phyloP scores from a whole-genome alignment of 169 alveolate genomes.

The Eimeria praecox region DNA sequence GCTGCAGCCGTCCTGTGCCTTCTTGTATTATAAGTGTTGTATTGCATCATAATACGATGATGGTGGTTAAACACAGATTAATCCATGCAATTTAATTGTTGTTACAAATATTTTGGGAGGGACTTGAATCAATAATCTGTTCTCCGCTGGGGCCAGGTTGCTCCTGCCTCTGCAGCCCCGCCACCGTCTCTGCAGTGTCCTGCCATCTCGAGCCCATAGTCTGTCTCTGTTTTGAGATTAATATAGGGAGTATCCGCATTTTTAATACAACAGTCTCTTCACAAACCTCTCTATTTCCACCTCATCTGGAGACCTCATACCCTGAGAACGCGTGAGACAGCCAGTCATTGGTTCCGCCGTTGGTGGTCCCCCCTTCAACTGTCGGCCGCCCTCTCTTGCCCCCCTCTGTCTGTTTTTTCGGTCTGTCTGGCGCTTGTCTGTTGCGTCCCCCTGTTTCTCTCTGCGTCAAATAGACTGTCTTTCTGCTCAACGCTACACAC shows the following conservation, averaged over 20 bases:
- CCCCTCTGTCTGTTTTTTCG: not conserved
- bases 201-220: not conserved
- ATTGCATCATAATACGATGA: not conserved
- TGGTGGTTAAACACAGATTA: not conserved
- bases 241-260: not conserved
- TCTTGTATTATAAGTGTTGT: not conserved
- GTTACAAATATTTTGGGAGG: not conserved
- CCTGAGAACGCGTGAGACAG: not conserved
- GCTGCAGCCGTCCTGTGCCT: not conserved
- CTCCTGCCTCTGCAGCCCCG: conserved; percentile 34
- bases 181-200: conserved; percentile 46
- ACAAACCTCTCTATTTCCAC: not conserved
- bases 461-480: not conserved
- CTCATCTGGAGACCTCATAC: not conserved
- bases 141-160: not conserved
- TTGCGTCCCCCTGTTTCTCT: not conserved
- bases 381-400: not conserved
- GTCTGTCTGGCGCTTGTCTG: not conserved
- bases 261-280: not conserved
- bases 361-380: not conserved
- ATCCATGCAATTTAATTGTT: not conserved
- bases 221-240: not conserved
- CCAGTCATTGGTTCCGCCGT: not conserved
- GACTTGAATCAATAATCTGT: not conserved
- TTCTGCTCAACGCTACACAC: not conserved